Base-by-base conservation (phyloP, 2,329 filamentous ascomycete species). In the Colletotrichum orchidophilum region DNA sequence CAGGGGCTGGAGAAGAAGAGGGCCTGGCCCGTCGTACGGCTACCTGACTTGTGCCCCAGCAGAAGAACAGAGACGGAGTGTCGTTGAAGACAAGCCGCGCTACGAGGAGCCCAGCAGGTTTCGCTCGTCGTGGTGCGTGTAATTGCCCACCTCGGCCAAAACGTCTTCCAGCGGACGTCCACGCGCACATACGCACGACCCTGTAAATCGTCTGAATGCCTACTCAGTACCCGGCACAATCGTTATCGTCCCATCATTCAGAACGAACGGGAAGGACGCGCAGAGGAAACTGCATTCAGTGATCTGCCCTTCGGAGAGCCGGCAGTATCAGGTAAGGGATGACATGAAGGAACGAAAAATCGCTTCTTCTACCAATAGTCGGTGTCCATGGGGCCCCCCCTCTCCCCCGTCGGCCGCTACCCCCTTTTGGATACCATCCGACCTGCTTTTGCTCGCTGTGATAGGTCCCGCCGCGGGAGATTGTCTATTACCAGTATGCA, bases 321-420 rank as follows among this genome's bases (percentile, higher is more conserved):
- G 53, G 31, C 46, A 60, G n/a, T 46, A 42, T 53, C 61, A 59
- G 66, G 39, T 39, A 69, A 69, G 66, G 66, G 42, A 53, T 24
- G 29, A 46, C n/a, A n/a, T 46, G 39, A 33, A 55, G 33, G 50
- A 24, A 59, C 11, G 24, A 18, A 46, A 54, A 21, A 6, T 27
- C 26, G 27, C 35, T 26, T 26, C 46, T 61, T 15, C 18, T 33
- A n/a, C 21, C 33, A 35, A 15, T n/a, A n/a, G n/a, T n/a, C n/a
- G n/a, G n/a, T n/a, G n/a, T n/a, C n/a, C n/a, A n/a, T 27, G 24
- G 24, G 21, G 9, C 29, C 29, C 42, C 29, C 29, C 24, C 1
- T 57, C n/a, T 35, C 29, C 24, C 15, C 18, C 8, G 18, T n/a
- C 54, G n/a, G 29, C 54, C 54, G 58, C 27, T 61, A 12, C 21